phyloP scores from a whole-genome alignment of 495 filamentous ascomycete genomes.

The Tuber borchii region DNA sequence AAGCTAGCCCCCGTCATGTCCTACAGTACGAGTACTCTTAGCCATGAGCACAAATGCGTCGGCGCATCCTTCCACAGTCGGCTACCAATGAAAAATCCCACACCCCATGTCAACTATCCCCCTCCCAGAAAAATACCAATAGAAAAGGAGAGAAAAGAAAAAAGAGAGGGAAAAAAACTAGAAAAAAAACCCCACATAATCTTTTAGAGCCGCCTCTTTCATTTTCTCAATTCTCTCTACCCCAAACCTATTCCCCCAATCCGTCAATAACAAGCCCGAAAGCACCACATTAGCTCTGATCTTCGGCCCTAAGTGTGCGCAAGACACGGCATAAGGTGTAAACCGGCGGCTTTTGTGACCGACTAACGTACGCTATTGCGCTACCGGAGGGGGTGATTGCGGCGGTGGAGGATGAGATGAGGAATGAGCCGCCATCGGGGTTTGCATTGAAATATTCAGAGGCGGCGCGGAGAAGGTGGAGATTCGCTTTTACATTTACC shows the following conservation, averaged over 20 bases:
- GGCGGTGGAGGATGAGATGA: conserved; percentile 60
- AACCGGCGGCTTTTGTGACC: conserved; percentile 57
- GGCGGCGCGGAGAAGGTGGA: conserved; percentile 56
- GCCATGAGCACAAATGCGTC: conserved; percentile 13
- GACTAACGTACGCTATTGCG: conserved; percentile 59
- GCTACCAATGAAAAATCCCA: background rate
- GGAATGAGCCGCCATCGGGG: conserved; percentile 56
- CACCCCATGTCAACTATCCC: background rate
- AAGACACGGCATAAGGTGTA: conserved; percentile 65
- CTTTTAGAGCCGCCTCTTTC: conserved; percentile 6
- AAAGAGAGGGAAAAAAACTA: too few relatives aligned
- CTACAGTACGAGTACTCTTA: too few relatives aligned
- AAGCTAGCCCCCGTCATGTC: conserved; percentile 14
- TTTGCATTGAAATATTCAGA: conserved; percentile 56
- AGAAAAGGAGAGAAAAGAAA: too few relatives aligned
- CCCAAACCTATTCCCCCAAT: conserved; percentile 51
- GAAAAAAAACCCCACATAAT: background rate
- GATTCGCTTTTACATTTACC: conserved; percentile 59
- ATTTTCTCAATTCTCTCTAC: conserved; percentile 5
- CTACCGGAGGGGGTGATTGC: conserved; percentile 45
- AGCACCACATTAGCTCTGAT: conserved; percentile 59
- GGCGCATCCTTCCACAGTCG: conserved; percentile 6
- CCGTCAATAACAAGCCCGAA: conserved; percentile 60
- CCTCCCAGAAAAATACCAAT: background rate
- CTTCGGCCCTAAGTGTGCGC: conserved; percentile 59